Conservation (phyloP, 106 monocot genomes). For the Iris macrosiphon region DNA sequence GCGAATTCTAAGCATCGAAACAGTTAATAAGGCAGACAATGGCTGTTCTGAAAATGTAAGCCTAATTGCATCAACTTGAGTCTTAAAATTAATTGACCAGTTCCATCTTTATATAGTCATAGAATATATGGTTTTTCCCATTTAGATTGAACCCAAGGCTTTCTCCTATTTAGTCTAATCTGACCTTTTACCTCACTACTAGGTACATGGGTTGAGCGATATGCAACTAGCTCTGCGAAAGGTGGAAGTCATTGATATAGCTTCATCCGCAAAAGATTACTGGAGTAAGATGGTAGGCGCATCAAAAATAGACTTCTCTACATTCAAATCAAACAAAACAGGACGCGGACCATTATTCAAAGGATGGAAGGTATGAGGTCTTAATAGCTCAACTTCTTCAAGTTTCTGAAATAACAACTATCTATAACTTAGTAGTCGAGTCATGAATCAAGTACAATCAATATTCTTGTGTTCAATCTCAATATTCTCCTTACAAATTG, state of each 20-base stretch:
- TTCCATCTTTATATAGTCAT: too few relatives aligned
- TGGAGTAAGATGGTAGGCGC: slow-evolving; percentile 51
- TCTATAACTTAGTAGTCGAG: not conserved
- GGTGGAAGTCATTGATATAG: slow-evolving; percentile 53
- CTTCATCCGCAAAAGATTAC: slow-evolving; percentile 35
- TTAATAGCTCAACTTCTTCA: not conserved
- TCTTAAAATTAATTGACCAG: too few relatives aligned
- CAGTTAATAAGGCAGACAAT: slow-evolving; percentile 49
- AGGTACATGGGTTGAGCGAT: slow-evolving; percentile 47
- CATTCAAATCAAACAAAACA: slow-evolving; percentile 42
- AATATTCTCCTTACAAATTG: too few relatives aligned
- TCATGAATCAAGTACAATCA: not conserved
- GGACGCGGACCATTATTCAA: slow-evolving; percentile 44
- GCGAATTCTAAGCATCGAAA: slow-evolving; percentile 42
- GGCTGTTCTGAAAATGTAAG: slow-evolving; percentile 60
- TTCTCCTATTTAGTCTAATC: too few relatives aligned
- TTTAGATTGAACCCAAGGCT: too few relatives aligned
- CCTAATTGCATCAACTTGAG: too few relatives aligned
- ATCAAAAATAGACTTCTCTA: slow-evolving; percentile 34
- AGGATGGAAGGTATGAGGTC: slow-evolving; percentile 48
- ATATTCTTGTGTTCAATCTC: too few relatives aligned
- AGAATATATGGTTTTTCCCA: too few relatives aligned
- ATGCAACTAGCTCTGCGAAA: slow-evolving; percentile 41
- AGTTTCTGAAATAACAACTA: not conserved
- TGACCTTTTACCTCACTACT: slow-evolving; percentile 5